These are phyloP conservation scores for Baudoinia panamericana DNA, from an alignment of 495 filamentous ascomycete species.

Conservation along the genomic window DNA sequence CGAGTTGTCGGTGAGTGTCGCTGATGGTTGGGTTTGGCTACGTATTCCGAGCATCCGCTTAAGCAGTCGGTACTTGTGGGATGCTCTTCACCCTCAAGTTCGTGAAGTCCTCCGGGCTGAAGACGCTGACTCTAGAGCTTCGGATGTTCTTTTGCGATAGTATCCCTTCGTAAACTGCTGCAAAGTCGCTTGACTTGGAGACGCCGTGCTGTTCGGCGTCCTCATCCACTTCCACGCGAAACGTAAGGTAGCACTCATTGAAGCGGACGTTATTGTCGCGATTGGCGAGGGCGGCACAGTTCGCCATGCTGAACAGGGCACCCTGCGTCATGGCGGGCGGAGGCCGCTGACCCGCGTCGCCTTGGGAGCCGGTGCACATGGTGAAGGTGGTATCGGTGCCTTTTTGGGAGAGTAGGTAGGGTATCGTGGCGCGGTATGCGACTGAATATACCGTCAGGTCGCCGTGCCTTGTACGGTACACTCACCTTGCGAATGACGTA, in stretches of 20 bases:
- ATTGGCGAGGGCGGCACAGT: conserved; percentile 28
- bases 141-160: not conserved
- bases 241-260: conserved; percentile 28
- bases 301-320: conserved; percentile 29
- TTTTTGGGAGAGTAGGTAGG: conserved; percentile 31
- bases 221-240: conserved; percentile 1
- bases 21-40: too few relatives aligned
- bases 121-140: not conserved
- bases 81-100: too few relatives aligned
- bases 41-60: too few relatives aligned
- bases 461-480: not conserved
- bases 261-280: conserved; percentile 30
- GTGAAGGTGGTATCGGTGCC: conserved; percentile 28
- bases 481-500: conserved; percentile 13
- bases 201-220: conserved; percentile 3
- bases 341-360: conserved; percentile 23
- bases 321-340: conserved; percentile 30
- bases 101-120: not conserved
- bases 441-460: conserved; percentile 19
- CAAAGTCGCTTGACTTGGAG: not conserved
- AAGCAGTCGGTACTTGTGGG: too few relatives aligned
- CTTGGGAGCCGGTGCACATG: conserved; percentile 31
- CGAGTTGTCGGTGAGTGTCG: too few relatives aligned
- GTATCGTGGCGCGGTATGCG: conserved; percentile 31
- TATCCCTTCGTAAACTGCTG: not conserved